Conservation (phyloP, 129 eudicot genomes). For the Centella asiatica region DNA sequence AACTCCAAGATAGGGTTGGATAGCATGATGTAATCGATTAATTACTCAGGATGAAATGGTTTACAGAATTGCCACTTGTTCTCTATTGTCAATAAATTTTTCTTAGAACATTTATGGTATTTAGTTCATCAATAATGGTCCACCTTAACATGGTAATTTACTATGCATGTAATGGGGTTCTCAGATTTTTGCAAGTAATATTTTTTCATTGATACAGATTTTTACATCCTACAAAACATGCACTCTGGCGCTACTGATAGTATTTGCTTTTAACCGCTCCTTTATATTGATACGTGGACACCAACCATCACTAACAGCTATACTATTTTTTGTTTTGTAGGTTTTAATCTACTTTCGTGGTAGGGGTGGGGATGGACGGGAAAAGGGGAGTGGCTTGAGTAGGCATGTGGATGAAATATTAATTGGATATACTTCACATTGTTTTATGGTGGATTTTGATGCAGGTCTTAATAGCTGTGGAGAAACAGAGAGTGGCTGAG, state of each 20-base stretch:
- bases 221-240: background rate
- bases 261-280: background rate
- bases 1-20: too few species aligned
- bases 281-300: background rate
- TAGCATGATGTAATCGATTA: too few species aligned
- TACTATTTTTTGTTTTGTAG: background rate
- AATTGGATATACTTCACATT: background rate
- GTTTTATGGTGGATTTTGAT: background rate
- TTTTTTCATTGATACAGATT: background rate
- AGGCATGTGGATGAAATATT: background rate
- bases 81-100: background rate
- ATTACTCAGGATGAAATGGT: too few species aligned
- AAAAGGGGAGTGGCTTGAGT: background rate
- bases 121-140: too few species aligned
- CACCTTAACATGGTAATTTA: background rate
- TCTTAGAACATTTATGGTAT: background rate
- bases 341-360: too few species aligned
- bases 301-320: background rate
- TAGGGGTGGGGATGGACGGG: background rate
- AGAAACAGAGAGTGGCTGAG: constrained; percentile 85
- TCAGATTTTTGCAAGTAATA: too few species aligned
- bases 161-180: background rate
- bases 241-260: background rate
- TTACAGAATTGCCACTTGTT: too few species aligned
- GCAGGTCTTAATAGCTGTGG: constrained; percentile 80